Percentiles rank a stretch among this genome's conserved stretches.
These are phyloP conservation scores for Calocybe cyanea DNA, from an alignment of 768 basidiomycete genomes.

Conservation along the genomic window DNA sequence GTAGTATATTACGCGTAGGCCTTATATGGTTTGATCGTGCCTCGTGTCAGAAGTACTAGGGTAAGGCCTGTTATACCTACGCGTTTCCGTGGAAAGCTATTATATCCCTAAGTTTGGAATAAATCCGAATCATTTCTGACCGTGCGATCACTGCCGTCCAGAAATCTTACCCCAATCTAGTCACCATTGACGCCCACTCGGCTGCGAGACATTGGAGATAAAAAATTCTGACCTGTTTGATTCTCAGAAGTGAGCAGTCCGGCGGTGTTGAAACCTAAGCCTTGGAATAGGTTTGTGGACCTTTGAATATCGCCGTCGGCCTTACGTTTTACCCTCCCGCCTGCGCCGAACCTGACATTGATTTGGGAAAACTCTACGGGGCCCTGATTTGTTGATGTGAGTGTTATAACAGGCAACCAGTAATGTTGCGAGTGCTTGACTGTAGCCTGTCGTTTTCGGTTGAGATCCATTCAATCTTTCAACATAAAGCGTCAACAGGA, in stretches of 20 bases:
- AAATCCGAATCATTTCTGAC: too few relatives aligned
- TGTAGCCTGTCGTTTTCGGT: too few relatives aligned
- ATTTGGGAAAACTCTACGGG: slow-evolving; percentile 10
- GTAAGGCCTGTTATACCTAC: slow-evolving; percentile 30
- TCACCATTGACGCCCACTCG: too few relatives aligned
- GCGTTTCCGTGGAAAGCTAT: slow-evolving; percentile 20
- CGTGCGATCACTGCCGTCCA: slow-evolving; percentile 10
- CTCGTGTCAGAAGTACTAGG: slow-evolving; percentile 44
- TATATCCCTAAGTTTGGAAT: slow-evolving; percentile 11
- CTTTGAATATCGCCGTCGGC: slow-evolving; percentile 11
- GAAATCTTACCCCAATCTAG: background rate
- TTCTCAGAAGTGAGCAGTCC: too few relatives aligned
- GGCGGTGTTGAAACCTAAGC: too few relatives aligned
- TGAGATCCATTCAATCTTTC: too few relatives aligned
- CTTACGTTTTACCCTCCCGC: slow-evolving; percentile 16
- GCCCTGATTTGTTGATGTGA: slow-evolving; percentile 16
- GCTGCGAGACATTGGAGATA: too few relatives aligned
- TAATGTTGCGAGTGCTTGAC: too few relatives aligned
- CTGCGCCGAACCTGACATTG: slow-evolving; percentile 15
- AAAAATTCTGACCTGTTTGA: too few relatives aligned
- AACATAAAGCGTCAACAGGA: background rate
- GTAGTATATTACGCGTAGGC: slow-evolving; percentile 32
- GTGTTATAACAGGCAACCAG: background rate
- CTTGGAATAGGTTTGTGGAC: background rate
- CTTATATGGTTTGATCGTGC: slow-evolving; percentile 41